Evolutionary conservation across 495 filamentous ascomycete genomes (phyloP).

Genomic region (Podospora fimiseda): DNA sequence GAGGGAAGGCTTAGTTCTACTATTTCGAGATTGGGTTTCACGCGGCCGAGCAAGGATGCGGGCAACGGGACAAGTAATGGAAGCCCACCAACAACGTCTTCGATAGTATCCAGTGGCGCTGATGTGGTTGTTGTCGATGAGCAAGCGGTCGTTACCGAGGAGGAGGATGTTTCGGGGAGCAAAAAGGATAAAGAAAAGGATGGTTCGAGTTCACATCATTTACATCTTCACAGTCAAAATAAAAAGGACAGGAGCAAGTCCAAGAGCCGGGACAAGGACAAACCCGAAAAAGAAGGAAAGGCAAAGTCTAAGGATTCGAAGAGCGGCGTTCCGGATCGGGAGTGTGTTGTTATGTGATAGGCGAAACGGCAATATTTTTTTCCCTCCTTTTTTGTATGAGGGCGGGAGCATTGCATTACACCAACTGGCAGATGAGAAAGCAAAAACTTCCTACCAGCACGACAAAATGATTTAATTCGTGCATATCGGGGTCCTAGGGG

Average conservation of each 20-base stretch:
- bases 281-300: conserved; percentile 29
- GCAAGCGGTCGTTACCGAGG: conserved; percentile 32
- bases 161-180: conserved; percentile 24
- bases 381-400: too few relatives aligned
- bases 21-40: conserved; percentile 56
- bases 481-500: too few relatives aligned
- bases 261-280: conserved; percentile 36
- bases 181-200: conserved; percentile 32
- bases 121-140: conserved; percentile 29
- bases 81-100: conserved; percentile 21
- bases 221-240: conserved; percentile 34
- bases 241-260: conserved; percentile 42
- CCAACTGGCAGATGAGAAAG: too few relatives aligned
- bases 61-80: conserved; percentile 1
- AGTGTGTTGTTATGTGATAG: conserved; percentile 55
- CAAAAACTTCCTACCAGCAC: too few relatives aligned
- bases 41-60: conserved; percentile 45
- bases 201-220: too few relatives aligned
- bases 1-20: conserved; percentile 62
- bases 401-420: too few relatives aligned
- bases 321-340: conserved; percentile 53
- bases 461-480: too few relatives aligned
- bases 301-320: conserved; percentile 30
- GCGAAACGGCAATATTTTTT: too few relatives aligned
- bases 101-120: conserved; percentile 9